Evolutionary conservation across 495 filamentous ascomycete species (phyloP).

Genomic region (Penicillium coprophilum): DNA sequence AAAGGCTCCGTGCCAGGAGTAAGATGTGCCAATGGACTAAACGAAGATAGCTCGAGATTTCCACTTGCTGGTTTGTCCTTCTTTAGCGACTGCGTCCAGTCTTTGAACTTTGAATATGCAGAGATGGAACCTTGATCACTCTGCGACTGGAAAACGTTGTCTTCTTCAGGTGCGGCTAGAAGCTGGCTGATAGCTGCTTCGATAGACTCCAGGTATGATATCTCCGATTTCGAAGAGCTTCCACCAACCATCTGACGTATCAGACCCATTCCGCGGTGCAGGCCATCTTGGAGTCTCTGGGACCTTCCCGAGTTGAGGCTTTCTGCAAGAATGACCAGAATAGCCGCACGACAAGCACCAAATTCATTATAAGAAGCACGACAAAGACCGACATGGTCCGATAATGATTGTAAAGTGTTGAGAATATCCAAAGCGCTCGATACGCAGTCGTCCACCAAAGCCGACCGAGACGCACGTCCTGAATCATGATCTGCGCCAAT

Average conservation of each 20-base stretch:
- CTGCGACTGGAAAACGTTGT: neutral
- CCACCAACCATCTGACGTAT: conserved; percentile 26
- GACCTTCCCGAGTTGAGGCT: conserved; percentile 32
- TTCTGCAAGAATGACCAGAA: conserved; percentile 50
- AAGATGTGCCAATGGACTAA: conserved; percentile 18
- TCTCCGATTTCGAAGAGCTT: conserved; percentile 21
- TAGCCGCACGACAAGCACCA: conserved; percentile 47
- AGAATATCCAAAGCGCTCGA: conserved; percentile 47
- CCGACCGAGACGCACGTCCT: conserved; percentile 31
- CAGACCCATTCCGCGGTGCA: conserved; percentile 20
- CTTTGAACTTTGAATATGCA: conserved; percentile 24
- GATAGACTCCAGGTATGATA: conserved; percentile 25
- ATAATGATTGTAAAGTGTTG: conserved; percentile 39
- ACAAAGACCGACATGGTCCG: conserved; percentile 43
- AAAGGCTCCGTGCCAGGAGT: conserved; percentile 9
- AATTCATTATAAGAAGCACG: conserved; percentile 51
- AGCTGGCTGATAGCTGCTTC: conserved; percentile 19
- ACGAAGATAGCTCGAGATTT: conserved; percentile 18
- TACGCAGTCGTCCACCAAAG: conserved; percentile 44
- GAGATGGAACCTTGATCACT: conserved; percentile 5
- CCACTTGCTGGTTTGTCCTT: conserved; percentile 11
- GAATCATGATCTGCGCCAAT: conserved; percentile 9
- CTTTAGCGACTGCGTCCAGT: conserved; percentile 26
- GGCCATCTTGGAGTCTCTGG: conserved; percentile 12
- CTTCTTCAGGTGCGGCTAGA: conserved; percentile 2